Evolutionary conservation across 2,329 filamentous ascomycete genomes (phyloP).

Genomic region (Chaetomium olivaceum): DNA sequence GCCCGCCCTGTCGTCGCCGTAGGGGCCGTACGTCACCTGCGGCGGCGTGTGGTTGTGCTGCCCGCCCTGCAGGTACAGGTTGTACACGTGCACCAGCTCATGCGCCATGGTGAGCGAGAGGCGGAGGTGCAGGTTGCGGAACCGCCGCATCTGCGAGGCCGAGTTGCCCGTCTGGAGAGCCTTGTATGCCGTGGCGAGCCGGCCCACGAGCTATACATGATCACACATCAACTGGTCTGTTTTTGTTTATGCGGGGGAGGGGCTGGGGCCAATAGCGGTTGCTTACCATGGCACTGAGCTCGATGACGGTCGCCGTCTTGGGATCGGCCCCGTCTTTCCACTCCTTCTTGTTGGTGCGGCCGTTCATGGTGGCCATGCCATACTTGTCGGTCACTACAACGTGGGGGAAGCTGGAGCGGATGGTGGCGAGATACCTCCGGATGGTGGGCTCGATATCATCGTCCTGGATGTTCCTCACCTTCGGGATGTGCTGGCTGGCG

Average conservation of each 20-base stretch:
- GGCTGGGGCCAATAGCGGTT: not conserved
- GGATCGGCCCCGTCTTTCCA: not conserved
- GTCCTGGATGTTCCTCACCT: not conserved
- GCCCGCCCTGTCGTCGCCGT: conserved; percentile 1
- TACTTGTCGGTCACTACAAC: conserved; percentile 7
- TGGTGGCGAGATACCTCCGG: not conserved
- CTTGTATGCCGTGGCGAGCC: not conserved
- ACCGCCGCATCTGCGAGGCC: not conserved
- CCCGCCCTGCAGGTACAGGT: not conserved
- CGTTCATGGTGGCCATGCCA: conserved; percentile 15
- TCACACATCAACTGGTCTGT: no score
- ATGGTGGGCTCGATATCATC: not conserved
- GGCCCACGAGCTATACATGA: not conserved
- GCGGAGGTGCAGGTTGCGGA: conserved; percentile 10
- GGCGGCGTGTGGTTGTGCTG: conserved; percentile 13
- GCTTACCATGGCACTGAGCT: not conserved
- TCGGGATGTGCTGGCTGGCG: not conserved
- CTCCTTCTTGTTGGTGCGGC: conserved; percentile 17
- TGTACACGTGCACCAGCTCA: conserved; percentile 18
- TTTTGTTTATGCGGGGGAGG: no score
- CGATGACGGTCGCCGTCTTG: not conserved
- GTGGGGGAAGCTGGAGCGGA: conserved; percentile 14
- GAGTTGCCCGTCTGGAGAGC: not conserved
- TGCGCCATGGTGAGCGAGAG: conserved; percentile 16
- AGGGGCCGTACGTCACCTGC: not conserved